A percentile compares a stretch with the other conserved stretches of the same genome.
Conservation (phyloP, 176 grass and related monocot genomes). For the Avena sativa region DNA sequence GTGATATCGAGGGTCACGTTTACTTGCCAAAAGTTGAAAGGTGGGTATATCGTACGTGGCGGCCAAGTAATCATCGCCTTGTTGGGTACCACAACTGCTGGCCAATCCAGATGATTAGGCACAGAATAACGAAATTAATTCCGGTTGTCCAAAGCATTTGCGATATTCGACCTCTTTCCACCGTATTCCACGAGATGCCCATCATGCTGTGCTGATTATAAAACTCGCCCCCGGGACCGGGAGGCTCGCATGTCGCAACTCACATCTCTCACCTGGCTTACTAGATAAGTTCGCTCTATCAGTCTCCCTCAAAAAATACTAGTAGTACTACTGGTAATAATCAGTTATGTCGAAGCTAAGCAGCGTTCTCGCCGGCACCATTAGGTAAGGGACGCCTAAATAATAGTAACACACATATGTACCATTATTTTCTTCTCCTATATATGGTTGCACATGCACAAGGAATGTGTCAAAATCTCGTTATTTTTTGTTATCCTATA, state of each 20-base stretch:
- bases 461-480: background rate
- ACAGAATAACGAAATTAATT: conserved; percentile 22
- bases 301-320: too few relatives aligned
- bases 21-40: background rate
- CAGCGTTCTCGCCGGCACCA: background rate
- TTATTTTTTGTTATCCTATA: background rate
- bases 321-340: too few relatives aligned
- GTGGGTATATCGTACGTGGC: background rate
- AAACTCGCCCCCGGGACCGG: background rate
- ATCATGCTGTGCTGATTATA: background rate
- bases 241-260: background rate
- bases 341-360: conserved; percentile 41
- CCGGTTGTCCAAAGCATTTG: conserved; percentile 20
- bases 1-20: conserved; percentile 31
- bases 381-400: conserved; percentile 13
- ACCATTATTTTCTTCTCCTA: background rate
- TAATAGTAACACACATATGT: too few relatives aligned
- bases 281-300: too few relatives aligned
- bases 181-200: background rate
- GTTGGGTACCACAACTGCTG: background rate
- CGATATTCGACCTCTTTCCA: conserved; percentile 27
- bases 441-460: background rate
- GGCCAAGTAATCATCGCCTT: too few relatives aligned
- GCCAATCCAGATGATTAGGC: conserved; percentile 33
- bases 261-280: too few relatives aligned